Conservation (phyloP, 805 yeast genomes). For the Wickerhamomyces silvicola region DNA sequence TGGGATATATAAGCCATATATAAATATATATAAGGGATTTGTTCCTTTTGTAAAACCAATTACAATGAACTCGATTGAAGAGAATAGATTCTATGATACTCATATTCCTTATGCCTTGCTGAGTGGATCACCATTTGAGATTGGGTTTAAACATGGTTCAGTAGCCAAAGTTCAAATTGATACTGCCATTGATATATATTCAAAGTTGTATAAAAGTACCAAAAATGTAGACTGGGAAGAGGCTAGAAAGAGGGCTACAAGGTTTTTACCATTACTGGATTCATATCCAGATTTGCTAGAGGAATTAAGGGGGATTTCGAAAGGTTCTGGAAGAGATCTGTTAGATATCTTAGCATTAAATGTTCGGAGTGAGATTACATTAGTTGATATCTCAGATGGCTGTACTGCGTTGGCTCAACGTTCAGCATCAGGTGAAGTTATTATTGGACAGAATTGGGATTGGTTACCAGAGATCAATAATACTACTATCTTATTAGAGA, state of each 20-base stretch:
- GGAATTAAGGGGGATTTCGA: slow-evolving; percentile 32
- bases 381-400: slow-evolving; percentile 30
- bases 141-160: slow-evolving; percentile 30
- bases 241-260: slow-evolving; percentile 22
- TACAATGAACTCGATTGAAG: no score
- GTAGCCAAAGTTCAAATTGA: slow-evolving; percentile 25
- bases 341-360: slow-evolving; percentile 33
- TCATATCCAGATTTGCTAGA: slow-evolving; percentile 27
- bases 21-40: not conserved
- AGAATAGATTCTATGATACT: slow-evolving; percentile 21
- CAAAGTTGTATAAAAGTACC: slow-evolving; percentile 20
- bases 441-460: slow-evolving; percentile 37
- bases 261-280: slow-evolving; percentile 22
- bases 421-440: slow-evolving; percentile 18
- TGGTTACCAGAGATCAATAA: slow-evolving; percentile 27
- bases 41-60: no score
- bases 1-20: not conserved
- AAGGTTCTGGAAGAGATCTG: slow-evolving; percentile 26
- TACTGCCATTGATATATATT: slow-evolving; percentile 25
- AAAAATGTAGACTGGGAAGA: slow-evolving; percentile 24
- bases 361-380: slow-evolving; percentile 32
- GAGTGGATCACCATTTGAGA: slow-evolving; percentile 21
- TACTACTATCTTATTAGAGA: slow-evolving; percentile 20
- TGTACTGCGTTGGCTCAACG: slow-evolving; percentile 29
- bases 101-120: slow-evolving; percentile 20